Conservation (phyloP, 129 eudicot genomes). For the Flaveria linearis region DNA sequence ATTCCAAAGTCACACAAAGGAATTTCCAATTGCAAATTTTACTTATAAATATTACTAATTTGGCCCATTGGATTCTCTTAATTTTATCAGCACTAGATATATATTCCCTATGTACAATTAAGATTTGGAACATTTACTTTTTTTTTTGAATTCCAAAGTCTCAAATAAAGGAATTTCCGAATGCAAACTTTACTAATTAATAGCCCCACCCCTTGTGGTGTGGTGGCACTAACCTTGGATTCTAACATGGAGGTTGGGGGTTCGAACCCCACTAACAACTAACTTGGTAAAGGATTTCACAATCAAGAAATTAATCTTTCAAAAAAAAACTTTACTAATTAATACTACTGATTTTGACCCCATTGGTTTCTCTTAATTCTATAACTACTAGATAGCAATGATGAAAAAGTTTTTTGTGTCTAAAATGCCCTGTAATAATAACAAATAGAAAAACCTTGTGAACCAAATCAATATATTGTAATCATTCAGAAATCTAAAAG, state of each 20-base stretch:
- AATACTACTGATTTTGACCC: background rate
- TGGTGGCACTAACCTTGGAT: too few relatives aligned
- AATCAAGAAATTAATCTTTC: too few relatives aligned
- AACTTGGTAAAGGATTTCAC: too few relatives aligned
- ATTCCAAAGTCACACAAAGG: background rate
- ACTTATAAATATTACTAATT: too few relatives aligned
- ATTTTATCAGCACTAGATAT: too few relatives aligned
- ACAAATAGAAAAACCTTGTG: background rate
- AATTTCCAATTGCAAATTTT: background rate
- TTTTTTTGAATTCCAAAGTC: background rate
- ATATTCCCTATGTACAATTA: background rate
- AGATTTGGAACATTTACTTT: background rate
- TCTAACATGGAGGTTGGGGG: too few relatives aligned
- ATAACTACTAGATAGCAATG: background rate
- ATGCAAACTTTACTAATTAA: background rate
- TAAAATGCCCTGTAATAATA: background rate
- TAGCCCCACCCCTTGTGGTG: too few relatives aligned
- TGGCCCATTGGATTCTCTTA: too few relatives aligned
- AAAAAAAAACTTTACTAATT: background rate
- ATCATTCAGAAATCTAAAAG: background rate
- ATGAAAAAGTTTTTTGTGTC: background rate
- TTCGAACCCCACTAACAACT: too few relatives aligned
- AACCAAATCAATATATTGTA: background rate
- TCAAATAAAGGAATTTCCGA: background rate
- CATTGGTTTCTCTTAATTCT: background rate